These are phyloP conservation scores for Arxiozyma telluris DNA, from an alignment of 1,139 yeast genomes.

Conservation along the genomic window DNA sequence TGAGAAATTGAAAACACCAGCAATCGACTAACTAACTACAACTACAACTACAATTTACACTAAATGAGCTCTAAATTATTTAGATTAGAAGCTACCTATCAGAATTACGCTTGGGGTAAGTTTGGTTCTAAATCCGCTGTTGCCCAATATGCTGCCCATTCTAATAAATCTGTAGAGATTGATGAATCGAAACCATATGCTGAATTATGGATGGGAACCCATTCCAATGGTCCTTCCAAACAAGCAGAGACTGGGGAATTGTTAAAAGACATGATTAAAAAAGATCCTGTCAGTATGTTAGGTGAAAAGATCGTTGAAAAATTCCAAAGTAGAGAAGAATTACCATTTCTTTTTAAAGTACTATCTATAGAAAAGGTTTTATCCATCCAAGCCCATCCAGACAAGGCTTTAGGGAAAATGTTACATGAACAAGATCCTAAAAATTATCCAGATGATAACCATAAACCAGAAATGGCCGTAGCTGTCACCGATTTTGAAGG, in stretches of 20 bases:
- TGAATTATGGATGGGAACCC: conserved; percentile 98
- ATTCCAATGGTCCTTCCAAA: conserved; percentile 81
- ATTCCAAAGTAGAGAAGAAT: conserved; percentile 60
- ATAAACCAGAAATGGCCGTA: conserved; percentile 98
- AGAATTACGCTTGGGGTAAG: conserved; percentile 82
- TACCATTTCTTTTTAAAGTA: conserved; percentile 91
- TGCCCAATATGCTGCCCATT: conserved; percentile 70
- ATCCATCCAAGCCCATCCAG: conserved; percentile 97
- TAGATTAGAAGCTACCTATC: conserved; percentile 42
- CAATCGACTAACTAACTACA: neutral
- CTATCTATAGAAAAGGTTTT: conserved; percentile 86
- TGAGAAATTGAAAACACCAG: neutral
- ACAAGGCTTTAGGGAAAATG: conserved; percentile 68
- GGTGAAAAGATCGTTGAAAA: conserved; percentile 50
- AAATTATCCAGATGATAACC: conserved; percentile 95
- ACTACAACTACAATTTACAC: neutral
- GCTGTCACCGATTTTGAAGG: conserved; percentile 95
- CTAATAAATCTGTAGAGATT: conserved; percentile 52
- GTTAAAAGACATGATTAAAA: conserved; percentile 56
- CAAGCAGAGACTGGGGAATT: conserved; percentile 44
- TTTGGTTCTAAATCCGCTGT: conserved; percentile 77
- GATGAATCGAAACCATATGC: conserved; percentile 77
- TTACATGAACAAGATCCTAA: conserved; percentile 78
- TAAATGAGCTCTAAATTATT: conserved; percentile 31
- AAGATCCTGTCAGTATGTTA: conserved; percentile 51